Evolutionary conservation across 306 rosid species (phyloP).

Genomic region (Sicyos edulis): DNA sequence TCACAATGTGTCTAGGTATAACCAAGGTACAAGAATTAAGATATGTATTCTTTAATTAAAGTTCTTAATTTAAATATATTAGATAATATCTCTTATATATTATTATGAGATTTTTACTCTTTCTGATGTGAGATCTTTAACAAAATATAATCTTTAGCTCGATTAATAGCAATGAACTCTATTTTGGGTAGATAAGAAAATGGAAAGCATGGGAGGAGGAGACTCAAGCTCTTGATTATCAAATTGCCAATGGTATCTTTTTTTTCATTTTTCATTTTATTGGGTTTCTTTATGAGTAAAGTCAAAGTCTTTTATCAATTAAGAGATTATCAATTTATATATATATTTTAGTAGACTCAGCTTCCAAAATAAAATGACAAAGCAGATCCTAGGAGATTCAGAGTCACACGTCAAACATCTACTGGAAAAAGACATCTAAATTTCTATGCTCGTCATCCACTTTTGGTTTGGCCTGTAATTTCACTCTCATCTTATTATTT

Average conservation of each 20-base stretch:
- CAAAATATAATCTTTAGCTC: too few species aligned
- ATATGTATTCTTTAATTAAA: not conserved
- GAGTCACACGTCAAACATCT: constrained; percentile 38
- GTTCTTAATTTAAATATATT: not conserved
- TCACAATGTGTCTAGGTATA: constrained; percentile 59
- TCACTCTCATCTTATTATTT: too few species aligned
- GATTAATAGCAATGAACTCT: too few species aligned
- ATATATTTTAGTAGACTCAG: not conserved
- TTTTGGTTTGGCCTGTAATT: constrained; percentile 53
- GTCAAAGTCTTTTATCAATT: not conserved
- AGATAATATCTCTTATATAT: too few species aligned
- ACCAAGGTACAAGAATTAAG: constrained; percentile 42
- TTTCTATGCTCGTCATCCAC: constrained; percentile 40
- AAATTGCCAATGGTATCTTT: constrained; percentile 45
- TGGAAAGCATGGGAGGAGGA: constrained; percentile 72
- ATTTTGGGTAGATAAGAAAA: constrained; percentile 42
- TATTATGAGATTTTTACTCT: too few species aligned
- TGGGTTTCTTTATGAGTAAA: not conserved
- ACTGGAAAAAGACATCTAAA: constrained; percentile 54
- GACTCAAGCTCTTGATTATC: constrained; percentile 54
- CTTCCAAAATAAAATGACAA: not conserved
- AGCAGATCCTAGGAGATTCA: constrained; percentile 60
- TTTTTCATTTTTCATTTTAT: not conserved
- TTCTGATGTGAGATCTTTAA: too few species aligned
- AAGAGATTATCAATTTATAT: not conserved